These are phyloP conservation scores for Monsonia emarginata DNA, from an alignment of 441 rosid species.

Conservation along the genomic window DNA sequence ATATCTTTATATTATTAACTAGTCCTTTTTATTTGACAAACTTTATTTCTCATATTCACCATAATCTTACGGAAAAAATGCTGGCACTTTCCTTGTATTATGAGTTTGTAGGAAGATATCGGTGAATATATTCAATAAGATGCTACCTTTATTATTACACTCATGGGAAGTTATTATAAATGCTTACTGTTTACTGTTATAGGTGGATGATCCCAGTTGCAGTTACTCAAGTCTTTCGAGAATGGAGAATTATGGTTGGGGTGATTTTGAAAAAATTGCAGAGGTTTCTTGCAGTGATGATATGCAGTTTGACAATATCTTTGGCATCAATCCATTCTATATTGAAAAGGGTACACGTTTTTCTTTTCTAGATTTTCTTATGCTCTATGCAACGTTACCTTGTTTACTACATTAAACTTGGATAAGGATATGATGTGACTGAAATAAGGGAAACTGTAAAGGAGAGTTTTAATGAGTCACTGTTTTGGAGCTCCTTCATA, in stretches of 20 bases:
- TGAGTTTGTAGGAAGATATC: not conserved
- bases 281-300: conserved; percentile 29
- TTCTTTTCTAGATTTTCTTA: not conserved
- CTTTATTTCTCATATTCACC: too few species aligned
- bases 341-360: conserved; percentile 52
- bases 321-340: conserved; percentile 72
- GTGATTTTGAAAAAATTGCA: conserved; percentile 32
- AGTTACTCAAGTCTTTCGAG: conserved; percentile 32
- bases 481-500: not conserved
- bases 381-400: conserved; percentile 2
- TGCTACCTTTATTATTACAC: not conserved
- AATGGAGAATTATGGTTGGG: conserved; percentile 80
- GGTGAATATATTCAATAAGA: not conserved
- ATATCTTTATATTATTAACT: too few species aligned
- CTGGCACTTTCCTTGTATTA: not conserved
- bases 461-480: not conserved
- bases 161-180: not conserved
- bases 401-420: not conserved
- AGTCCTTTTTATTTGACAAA: too few species aligned
- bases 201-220: conserved; percentile 31
- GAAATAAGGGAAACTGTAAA: not conserved
- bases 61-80: too few species aligned
- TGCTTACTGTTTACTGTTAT: conserved; percentile 22
- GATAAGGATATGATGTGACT: not conserved
- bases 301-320: conserved; percentile 40